phyloP scores from a whole-genome alignment of 805 yeast species.

The Cyberlindnera galapagoensis region DNA sequence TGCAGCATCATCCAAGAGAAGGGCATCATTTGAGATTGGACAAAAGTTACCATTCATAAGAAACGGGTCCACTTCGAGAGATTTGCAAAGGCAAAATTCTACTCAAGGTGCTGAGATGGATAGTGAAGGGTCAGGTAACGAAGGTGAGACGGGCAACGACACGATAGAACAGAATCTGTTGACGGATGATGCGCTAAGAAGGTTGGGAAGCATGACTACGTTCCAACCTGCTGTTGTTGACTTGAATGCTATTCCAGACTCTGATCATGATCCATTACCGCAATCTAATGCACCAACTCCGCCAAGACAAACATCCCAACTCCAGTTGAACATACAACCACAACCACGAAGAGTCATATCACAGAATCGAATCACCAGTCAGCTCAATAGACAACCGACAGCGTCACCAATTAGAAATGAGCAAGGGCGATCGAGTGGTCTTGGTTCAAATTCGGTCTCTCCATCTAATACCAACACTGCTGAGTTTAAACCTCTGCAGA shows the following conservation, averaged over 20 bases:
- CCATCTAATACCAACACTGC: too few species aligned
- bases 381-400: not conserved
- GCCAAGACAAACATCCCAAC: conserved; percentile 1
- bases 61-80: too few species aligned
- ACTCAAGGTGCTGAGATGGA: conserved; percentile 1
- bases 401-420: too few species aligned
- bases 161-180: conserved; percentile 27
- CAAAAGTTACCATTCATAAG: conserved; percentile 30
- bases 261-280: conserved; percentile 2
- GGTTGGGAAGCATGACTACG: conserved; percentile 26
- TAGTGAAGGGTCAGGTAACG: conserved; percentile 20
- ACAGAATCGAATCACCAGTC: not conserved
- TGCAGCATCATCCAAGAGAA: conserved; percentile 28
- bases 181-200: conserved; percentile 34
- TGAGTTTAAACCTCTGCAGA: too few species aligned
- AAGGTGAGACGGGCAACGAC: too few species aligned
- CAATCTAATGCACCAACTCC: not conserved
- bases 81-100: too few species aligned
- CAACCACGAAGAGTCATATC: conserved; percentile 2
- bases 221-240: conserved; percentile 25
- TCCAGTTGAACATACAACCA: conserved; percentile 1
- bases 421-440: too few species aligned
- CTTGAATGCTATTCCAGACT: conserved; percentile 8
- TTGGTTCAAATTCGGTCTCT: too few species aligned
- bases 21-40: conserved; percentile 26